Conservation (phyloP, 202 grass and related monocot species). For the Digitaria exilis region DNA sequence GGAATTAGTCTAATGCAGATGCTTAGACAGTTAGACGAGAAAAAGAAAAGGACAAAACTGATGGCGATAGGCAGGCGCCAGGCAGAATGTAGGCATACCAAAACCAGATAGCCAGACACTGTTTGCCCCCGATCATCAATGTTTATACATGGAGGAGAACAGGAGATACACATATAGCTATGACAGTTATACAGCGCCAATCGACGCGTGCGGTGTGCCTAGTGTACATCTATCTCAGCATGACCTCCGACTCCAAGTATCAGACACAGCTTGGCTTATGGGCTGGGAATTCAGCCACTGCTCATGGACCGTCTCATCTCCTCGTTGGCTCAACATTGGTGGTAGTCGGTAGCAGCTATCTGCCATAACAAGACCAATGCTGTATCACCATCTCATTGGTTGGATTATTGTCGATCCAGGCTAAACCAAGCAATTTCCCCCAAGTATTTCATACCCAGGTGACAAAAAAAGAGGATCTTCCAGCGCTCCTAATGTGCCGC, state of each 20-base stretch:
- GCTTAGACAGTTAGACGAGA: not conserved
- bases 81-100: conserved; percentile 8
- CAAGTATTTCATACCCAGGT: not conserved
- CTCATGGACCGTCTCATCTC: conserved; percentile 10
- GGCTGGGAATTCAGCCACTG: conserved; percentile 27
- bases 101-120: conserved; percentile 37
- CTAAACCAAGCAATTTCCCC: not conserved
- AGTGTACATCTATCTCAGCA: conserved; percentile 39
- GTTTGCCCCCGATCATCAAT: conserved; percentile 38
- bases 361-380: conserved; percentile 7
- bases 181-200: conserved; percentile 28
- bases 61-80: not conserved
- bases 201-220: conserved; percentile 37
- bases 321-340: conserved; percentile 16
- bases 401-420: not conserved
- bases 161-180: conserved; percentile 30
- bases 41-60: not conserved
- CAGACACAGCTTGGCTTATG: conserved; percentile 12
- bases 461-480: not conserved
- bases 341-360: not conserved
- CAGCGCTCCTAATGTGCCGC: conserved; percentile 26
- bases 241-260: conserved; percentile 28
- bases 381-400: conserved; percentile 40
- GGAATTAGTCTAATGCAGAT: not conserved
- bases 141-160: conserved; percentile 40